These are phyloP conservation scores for Peronospora destructor DNA, from an alignment of 352 stramenopile species.

Conservation along the genomic window DNA sequence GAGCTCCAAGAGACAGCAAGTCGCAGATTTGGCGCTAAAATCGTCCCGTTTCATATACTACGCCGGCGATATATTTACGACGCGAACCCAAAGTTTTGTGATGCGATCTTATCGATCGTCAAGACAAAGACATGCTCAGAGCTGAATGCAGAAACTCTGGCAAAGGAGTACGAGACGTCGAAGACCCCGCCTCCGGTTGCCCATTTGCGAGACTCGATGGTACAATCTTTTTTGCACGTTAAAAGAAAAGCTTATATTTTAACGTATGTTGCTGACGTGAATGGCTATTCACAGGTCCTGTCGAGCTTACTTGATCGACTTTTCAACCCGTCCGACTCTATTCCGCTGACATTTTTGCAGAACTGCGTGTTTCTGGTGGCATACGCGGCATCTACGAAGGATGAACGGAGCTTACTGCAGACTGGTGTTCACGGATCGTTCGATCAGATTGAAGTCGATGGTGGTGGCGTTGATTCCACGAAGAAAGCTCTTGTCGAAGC, in stretches of 20 bases:
- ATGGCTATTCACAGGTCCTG: slow-evolving; percentile 47
- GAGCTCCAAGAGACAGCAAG: slow-evolving; percentile 71
- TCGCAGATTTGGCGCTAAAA: slow-evolving; percentile 55
- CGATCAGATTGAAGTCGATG: slow-evolving; percentile 37
- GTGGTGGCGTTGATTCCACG: slow-evolving; percentile 48
- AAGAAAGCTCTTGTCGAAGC: slow-evolving; percentile 66
- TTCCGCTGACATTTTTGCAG: slow-evolving; percentile 46
- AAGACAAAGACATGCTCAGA: slow-evolving; percentile 73
- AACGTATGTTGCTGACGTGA: slow-evolving; percentile 1
- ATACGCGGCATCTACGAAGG: slow-evolving; percentile 68
- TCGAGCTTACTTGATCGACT: slow-evolving; percentile 65
- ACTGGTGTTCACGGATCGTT: slow-evolving; percentile 19
- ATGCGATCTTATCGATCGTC: slow-evolving; percentile 69
- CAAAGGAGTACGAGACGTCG: slow-evolving; percentile 52
- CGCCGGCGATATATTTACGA: slow-evolving; percentile 57
- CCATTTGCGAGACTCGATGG: slow-evolving; percentile 65
- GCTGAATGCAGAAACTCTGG: slow-evolving; percentile 45
- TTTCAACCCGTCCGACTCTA: slow-evolving; percentile 71
- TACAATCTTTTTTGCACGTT: slow-evolving; percentile 20
- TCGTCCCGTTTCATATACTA: slow-evolving; percentile 69
- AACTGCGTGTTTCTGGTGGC: slow-evolving; percentile 69
- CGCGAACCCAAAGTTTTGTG: slow-evolving; percentile 46
- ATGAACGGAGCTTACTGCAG: slow-evolving; percentile 72
- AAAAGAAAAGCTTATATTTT: background rate
- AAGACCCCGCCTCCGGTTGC: slow-evolving; percentile 51